A percentile compares a stretch with the other conserved stretches of the same genome.
Conservation (phyloP, 345 rosid species). For the Punica granatum region DNA sequence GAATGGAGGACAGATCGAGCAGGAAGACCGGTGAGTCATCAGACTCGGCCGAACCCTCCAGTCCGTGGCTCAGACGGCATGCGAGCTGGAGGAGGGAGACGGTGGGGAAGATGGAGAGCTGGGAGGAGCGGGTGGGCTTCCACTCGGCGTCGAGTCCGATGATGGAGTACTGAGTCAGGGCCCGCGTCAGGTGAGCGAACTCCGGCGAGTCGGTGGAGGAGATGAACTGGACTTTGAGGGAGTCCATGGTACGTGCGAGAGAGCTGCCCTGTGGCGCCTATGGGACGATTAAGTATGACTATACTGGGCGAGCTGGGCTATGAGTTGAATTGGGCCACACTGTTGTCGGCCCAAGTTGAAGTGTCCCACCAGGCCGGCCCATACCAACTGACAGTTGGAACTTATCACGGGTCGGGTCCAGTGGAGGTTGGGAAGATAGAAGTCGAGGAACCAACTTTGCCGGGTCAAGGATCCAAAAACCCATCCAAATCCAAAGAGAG, state of each 20-base stretch:
- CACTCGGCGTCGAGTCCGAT: constrained; percentile 86
- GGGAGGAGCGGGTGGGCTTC: constrained; percentile 46
- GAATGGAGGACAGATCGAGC: constrained; percentile 52
- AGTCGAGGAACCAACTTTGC: too few species aligned
- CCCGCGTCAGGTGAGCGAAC: constrained; percentile 49
- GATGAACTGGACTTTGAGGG: constrained; percentile 38
- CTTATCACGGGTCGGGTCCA: too few species aligned
- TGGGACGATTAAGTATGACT: too few species aligned
- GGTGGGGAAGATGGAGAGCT: constrained; percentile 40
- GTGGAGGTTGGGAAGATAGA: too few species aligned
- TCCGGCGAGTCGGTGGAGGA: constrained; percentile 54
- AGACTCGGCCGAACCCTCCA: constrained; percentile 17
- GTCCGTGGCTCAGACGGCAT: constrained; percentile 32
- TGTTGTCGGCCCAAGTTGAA: too few species aligned
- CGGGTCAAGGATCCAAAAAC: too few species aligned
- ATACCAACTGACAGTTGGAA: too few species aligned
- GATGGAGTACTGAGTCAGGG: constrained; percentile 50
- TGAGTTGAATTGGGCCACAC: too few species aligned
- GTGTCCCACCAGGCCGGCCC: too few species aligned
- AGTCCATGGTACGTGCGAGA: constrained; percentile 3
- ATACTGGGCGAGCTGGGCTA: too few species aligned
- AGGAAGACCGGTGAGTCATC: constrained; percentile 52
- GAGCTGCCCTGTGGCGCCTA: too few species aligned
- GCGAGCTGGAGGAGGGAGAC: constrained; percentile 82
- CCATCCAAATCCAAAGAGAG: too few species aligned